phyloP scores from a whole-genome alignment of 306 rosid genomes.

The Vigna angularis region DNA sequence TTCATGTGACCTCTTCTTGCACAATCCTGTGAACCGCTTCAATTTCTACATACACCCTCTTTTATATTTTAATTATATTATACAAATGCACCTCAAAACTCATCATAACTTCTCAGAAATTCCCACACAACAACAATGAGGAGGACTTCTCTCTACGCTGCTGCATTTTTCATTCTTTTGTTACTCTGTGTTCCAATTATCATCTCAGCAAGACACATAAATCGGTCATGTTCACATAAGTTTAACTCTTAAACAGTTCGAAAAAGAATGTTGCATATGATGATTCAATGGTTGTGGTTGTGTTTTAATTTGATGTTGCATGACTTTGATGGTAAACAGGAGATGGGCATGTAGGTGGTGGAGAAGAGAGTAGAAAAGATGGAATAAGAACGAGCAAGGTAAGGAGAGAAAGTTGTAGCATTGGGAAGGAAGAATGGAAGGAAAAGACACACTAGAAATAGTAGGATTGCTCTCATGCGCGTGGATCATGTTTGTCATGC shows the following conservation, averaged over 20 bases:
- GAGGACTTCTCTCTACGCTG: slow-evolving; percentile 44
- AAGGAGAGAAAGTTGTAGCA: neutral
- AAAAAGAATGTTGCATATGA: too few relatives aligned
- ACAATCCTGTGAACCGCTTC: slow-evolving; percentile 48
- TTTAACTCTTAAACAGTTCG: too few relatives aligned
- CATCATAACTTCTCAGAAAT: slow-evolving; percentile 1
- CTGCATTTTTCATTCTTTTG: slow-evolving; percentile 33
- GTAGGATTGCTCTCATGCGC: slow-evolving; percentile 55
- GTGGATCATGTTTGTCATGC: slow-evolving; percentile 59
- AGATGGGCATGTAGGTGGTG: neutral
- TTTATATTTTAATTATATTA: slow-evolving; percentile 1
- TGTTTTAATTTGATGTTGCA: neutral
- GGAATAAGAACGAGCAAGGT: neutral
- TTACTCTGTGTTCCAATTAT: slow-evolving; percentile 51
- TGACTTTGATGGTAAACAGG: neutral
- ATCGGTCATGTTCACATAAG: slow-evolving; percentile 51
- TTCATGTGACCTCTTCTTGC: slow-evolving; percentile 54
- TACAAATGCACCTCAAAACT: neutral
- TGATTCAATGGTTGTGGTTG: too few relatives aligned
- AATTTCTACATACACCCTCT: neutral
- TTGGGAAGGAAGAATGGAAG: slow-evolving; percentile 30
- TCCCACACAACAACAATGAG: slow-evolving; percentile 33
- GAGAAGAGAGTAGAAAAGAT: neutral
- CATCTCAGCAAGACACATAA: slow-evolving; percentile 62
- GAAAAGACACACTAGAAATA: slow-evolving; percentile 30